Conservation (phyloP, 2,329 filamentous ascomycete genomes). For the Bipolaris oryzae region DNA sequence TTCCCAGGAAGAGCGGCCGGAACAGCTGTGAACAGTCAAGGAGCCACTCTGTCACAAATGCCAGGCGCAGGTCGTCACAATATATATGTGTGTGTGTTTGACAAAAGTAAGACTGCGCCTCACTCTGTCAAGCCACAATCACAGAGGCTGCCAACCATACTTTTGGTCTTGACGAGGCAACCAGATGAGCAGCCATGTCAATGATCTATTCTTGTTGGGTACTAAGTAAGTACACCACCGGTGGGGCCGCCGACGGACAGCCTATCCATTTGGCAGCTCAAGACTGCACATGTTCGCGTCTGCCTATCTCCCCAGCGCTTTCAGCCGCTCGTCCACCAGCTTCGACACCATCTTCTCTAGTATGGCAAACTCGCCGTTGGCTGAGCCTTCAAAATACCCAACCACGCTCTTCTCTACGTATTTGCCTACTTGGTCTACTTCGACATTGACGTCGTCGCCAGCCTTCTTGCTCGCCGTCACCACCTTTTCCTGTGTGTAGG, state of each 20-base stretch:
- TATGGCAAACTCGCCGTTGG: conserved; percentile 57
- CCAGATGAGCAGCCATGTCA: conserved; percentile 3
- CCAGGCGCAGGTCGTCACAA: not conserved
- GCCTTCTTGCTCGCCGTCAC: conserved; percentile 78
- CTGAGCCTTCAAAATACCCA: conserved; percentile 72
- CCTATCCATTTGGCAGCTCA: conserved; percentile 7
- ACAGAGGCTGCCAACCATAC: conserved; percentile 31
- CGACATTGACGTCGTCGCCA: conserved; percentile 86
- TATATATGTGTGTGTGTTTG: conserved; percentile 29
- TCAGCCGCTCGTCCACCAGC: conserved; percentile 74
- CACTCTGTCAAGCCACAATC: conserved; percentile 40
- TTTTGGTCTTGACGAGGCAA: conserved; percentile 22
- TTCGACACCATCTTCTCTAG: conserved; percentile 63
- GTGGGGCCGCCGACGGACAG: conserved; percentile 9
- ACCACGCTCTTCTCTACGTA: conserved; percentile 89
- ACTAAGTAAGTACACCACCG: not conserved
- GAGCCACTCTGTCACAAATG: not conserved
- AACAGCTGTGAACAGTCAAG: not conserved
- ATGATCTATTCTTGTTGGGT: conserved; percentile 9
- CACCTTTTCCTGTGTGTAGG: conserved; percentile 93
- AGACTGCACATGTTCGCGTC: conserved; percentile 1
- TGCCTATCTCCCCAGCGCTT: conserved; percentile 43
- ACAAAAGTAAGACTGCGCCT: conserved; percentile 42
- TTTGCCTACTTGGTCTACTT: conserved; percentile 88
- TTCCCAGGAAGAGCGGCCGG: not conserved